Base-by-base conservation (phyloP, 441 rosid genomes). In the Sinapis alba region DNA sequence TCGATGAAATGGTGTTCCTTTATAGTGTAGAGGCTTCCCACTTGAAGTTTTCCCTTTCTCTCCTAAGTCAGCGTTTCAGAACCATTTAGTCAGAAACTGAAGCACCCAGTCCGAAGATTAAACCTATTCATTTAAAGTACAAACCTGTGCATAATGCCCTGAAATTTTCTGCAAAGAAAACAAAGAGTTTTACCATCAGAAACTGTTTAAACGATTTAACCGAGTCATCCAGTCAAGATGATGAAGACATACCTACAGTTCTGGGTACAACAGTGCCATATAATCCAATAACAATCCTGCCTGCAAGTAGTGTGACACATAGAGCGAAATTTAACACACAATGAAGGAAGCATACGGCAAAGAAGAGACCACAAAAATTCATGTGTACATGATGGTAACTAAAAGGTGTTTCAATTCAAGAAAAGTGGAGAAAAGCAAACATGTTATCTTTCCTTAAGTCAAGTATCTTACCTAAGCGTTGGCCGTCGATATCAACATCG, bases 101-200 rank as follows among this genome's bases (percentile, higher is more conserved):
- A 69, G 51, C 16, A 69, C 7, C 5, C 19, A 51, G n/a, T 65
- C 3, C 21, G 0, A 71, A 23, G 24, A 66, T 19, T 23, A n/a
- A 57, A 45, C 9, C 2, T 0, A 65, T 32, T 47, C 21, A 24
- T 21, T 15, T 51, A 0, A 34, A 21, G 32, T 65, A 82, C 32
- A 72, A 86, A 94, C 98, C 96, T 84, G 96, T 90, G 86, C 94
- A 94, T 83, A 94, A 78, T 34, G 94, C 91, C 85, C 98, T 86
- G 85, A 94, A 94, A 82, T 94, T 94, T 85, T 86, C 99, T 94
- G 97, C 83, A 84, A 73, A 50, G 71, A 8, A 84, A 73, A 18
- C 20, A 69, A 74, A 68, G 63, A 80, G 15, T 7, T 18, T 4
- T 2, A 47, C 70, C 13, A 32, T 83, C 47, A 84, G 74, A 27